phyloP scores from a whole-genome alignment of 164 flowering plant species.

The Magnolia kwangsiensis region DNA sequence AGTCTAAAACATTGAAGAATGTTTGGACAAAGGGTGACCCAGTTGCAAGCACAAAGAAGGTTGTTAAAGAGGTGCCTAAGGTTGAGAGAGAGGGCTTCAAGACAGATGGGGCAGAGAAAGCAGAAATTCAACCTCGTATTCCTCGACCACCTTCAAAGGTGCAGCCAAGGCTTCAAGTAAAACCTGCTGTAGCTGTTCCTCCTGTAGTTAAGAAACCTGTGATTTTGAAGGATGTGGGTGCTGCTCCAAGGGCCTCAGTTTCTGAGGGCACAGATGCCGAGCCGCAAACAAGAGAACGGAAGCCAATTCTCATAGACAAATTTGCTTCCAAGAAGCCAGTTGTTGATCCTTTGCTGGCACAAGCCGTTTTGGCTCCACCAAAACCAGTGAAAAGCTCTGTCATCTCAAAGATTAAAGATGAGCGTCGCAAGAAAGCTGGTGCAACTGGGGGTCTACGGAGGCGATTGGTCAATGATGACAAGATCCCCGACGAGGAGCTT shows the following conservation, averaged over 20 bases:
- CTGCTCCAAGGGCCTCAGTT: constrained; percentile 35
- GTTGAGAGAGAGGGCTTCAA: constrained; percentile 19
- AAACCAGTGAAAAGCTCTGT: constrained; percentile 55
- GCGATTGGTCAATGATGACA: constrained; percentile 37
- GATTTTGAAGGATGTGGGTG: constrained; percentile 70
- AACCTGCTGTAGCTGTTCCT: constrained; percentile 60
- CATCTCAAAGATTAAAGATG: constrained; percentile 57
- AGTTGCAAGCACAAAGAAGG: constrained; percentile 46
- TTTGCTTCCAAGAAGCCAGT: constrained; percentile 74
- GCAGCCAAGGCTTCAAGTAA: constrained; percentile 57
- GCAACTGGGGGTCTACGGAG: constrained; percentile 50
- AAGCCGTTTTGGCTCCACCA: constrained; percentile 60
- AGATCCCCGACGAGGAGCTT: constrained; percentile 56
- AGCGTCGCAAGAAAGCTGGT: constrained; percentile 49
- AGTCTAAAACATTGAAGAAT: constrained; percentile 63
- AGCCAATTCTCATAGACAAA: constrained; percentile 81
- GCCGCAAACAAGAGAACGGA: constrained; percentile 43
- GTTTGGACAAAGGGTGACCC: constrained; percentile 92
- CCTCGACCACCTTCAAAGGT: constrained; percentile 48
- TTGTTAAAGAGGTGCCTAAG: constrained; percentile 42
- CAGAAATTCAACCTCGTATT: constrained; percentile 19
- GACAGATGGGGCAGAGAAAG: constrained; percentile 20
- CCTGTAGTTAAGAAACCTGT: constrained; percentile 55
- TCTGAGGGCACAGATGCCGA: constrained; percentile 22
- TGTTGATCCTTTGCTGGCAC: constrained; percentile 60